A percentile compares a stretch with the other conserved stretches of the same genome.
These are phyloP conservation scores for Mycena citricolor DNA, from an alignment of 1,284 basidiomycete genomes.

Conservation along the genomic window DNA sequence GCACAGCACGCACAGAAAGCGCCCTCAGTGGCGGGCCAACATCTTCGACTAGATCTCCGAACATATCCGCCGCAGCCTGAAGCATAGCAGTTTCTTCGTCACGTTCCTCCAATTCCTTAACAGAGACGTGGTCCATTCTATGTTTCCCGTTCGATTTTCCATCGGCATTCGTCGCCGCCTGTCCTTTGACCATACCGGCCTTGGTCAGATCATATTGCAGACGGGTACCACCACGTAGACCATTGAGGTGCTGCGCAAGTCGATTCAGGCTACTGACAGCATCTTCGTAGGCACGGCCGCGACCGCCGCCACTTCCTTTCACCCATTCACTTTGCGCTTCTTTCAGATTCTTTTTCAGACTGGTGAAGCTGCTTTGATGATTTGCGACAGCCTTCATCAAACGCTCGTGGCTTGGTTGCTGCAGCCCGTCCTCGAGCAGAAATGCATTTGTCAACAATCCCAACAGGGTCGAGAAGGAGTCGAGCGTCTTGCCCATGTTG, in stretches of 20 bases:
- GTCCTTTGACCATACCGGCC: slow-evolving; percentile 61
- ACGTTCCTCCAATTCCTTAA: slow-evolving; percentile 35
- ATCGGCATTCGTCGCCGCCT: slow-evolving; percentile 25
- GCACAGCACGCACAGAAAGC: slow-evolving; percentile 57
- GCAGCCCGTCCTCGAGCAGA: slow-evolving; percentile 68
- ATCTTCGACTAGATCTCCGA: slow-evolving; percentile 81
- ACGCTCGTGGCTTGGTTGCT: slow-evolving; percentile 54
- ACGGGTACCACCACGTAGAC: slow-evolving; percentile 78
- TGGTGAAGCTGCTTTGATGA: slow-evolving; percentile 86
- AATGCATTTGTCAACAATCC: slow-evolving; percentile 81
- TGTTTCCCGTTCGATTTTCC: slow-evolving; percentile 33
- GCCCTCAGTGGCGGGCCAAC: slow-evolving; percentile 77
- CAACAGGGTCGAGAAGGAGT: slow-evolving; percentile 85
- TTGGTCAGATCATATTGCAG: slow-evolving; percentile 80
- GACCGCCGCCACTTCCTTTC: slow-evolving; percentile 21
- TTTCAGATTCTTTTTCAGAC: slow-evolving; percentile 76
- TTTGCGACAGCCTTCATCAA: slow-evolving; percentile 74
- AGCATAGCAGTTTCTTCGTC: slow-evolving; percentile 60
- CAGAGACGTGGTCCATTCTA: slow-evolving; percentile 21
- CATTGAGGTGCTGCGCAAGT: slow-evolving; percentile 88
- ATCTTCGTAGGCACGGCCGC: slow-evolving; percentile 70
- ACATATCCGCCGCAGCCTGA: slow-evolving; percentile 71
- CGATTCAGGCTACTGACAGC: slow-evolving; percentile 82
- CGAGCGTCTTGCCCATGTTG: slow-evolving; percentile 83
- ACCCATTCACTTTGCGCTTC: slow-evolving; percentile 87